Conservation (phyloP, 139 green algal species). For the Diplosphaera chodatii region DNA sequence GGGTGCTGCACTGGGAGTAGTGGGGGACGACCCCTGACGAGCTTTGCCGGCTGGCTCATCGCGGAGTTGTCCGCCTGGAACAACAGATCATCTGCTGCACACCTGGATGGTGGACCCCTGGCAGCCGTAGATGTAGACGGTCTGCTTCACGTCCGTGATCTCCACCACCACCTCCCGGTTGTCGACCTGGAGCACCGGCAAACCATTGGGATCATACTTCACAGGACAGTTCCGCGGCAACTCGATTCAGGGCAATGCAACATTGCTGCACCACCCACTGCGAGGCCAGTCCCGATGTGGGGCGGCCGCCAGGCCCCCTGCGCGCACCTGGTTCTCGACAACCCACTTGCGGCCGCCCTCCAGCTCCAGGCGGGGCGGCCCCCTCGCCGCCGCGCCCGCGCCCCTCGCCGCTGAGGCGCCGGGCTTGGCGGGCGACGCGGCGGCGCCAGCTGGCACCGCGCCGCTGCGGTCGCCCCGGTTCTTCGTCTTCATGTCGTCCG, state of each 20-base stretch:
- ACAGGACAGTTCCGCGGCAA: no score
- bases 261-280: no score
- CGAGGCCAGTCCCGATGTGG: no score
- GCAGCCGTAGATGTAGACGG: slow-evolving; percentile 90
- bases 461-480: slow-evolving; percentile 71
- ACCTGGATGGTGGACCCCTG: slow-evolving; percentile 66
- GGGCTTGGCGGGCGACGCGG: slow-evolving; percentile 8
- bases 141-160: slow-evolving; percentile 66
- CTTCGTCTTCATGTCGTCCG: slow-evolving; percentile 95
- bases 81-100: no score
- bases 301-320: no score
- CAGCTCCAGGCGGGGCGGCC: slow-evolving; percentile 48
- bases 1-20: no score
- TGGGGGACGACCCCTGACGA: no score
- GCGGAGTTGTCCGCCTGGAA: no score
- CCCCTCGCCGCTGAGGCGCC: background rate
- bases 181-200: slow-evolving; percentile 4
- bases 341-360: slow-evolving; percentile 80
- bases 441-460: slow-evolving; percentile 43
- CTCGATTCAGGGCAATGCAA: no score
- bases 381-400: background rate
- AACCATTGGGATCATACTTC: no score
- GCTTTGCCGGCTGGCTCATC: no score
- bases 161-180: slow-evolving; percentile 67
- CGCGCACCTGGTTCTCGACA: slow-evolving; percentile 78